Conservation (phyloP, 192 early-diverging fungal species). For the Chytriomyces confervae region DNA sequence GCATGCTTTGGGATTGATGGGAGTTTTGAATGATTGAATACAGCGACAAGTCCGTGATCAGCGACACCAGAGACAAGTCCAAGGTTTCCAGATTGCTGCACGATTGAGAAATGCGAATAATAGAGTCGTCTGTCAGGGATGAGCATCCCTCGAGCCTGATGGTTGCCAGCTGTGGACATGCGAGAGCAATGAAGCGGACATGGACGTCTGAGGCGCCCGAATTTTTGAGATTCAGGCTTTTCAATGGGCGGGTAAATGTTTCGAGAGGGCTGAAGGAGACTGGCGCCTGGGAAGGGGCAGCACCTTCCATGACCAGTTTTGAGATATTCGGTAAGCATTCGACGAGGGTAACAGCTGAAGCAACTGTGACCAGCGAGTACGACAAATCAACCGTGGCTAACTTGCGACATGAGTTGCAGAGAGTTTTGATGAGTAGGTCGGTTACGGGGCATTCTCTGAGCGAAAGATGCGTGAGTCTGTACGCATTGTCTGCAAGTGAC, state of each 20-base stretch:
- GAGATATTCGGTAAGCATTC: conserved; percentile 26
- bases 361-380: conserved; percentile 34
- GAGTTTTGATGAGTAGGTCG: conserved; percentile 28
- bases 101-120: conserved; percentile 17
- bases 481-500: conserved; percentile 41
- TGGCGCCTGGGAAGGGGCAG: conserved; percentile 1
- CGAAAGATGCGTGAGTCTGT: conserved; percentile 17
- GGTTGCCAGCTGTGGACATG: conserved; percentile 21
- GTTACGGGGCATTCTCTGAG: conserved; percentile 46
- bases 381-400: conserved; percentile 41
- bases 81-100: conserved; percentile 10
- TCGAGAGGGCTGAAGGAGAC: not conserved
- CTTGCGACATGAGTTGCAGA: conserved; percentile 18
- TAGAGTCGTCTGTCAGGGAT: conserved; percentile 33
- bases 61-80: conserved; percentile 14
- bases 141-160: conserved; percentile 37
- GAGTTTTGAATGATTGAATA: conserved; percentile 10
- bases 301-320: conserved; percentile 36
- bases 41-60: conserved; percentile 28
- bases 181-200: conserved; percentile 23
- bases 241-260: conserved; percentile 12
- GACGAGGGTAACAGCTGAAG: conserved; percentile 15
- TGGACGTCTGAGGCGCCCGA: conserved; percentile 16
- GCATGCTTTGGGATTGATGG: not conserved
- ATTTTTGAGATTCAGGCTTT: conserved; percentile 35